Evolutionary conservation across 2,329 filamentous ascomycete species (phyloP).

Genomic region (Delphinella strobiligena): DNA sequence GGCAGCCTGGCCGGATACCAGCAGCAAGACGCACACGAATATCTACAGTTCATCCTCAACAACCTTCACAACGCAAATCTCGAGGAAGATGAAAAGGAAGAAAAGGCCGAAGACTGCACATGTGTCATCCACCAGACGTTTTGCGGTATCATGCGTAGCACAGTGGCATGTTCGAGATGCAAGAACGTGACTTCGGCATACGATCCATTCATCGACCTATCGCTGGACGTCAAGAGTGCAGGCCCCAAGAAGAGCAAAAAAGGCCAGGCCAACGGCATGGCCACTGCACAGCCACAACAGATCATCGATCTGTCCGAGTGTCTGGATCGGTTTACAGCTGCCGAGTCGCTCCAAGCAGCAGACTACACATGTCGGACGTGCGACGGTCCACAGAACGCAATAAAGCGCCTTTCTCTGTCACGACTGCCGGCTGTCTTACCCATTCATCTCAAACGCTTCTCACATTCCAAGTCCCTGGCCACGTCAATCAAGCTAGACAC

Average conservation of each 20-base stretch:
- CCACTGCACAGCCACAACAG: conserved; percentile 18
- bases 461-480: conserved; percentile 38
- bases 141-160: conserved; percentile 81
- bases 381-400: conserved; percentile 60
- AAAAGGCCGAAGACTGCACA: conserved; percentile 44
- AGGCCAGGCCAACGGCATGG: conserved; percentile 8
- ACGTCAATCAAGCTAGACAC: conserved; percentile 85
- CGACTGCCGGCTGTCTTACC: conserved; percentile 78
- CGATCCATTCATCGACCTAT: conserved; percentile 85
- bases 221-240: conserved; percentile 60
- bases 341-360: conserved; percentile 61
- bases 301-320: conserved; percentile 43
- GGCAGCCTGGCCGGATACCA: conserved; percentile 67
- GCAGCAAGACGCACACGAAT: conserved; percentile 95
- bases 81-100: conserved; percentile 25
- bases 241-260: conserved; percentile 11
- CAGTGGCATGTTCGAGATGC: conserved; percentile 83
- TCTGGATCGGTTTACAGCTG: conserved; percentile 75
- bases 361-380: conserved; percentile 82
- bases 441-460: conserved; percentile 65
- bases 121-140: conserved; percentile 94
- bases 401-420: conserved; percentile 74
- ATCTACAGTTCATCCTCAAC: conserved; percentile 90
- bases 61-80: conserved; percentile 71
- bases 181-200: conserved; percentile 68